Evolutionary conservation across 495 filamentous ascomycete species (phyloP).

Genomic region (Podospora tetraspora): DNA sequence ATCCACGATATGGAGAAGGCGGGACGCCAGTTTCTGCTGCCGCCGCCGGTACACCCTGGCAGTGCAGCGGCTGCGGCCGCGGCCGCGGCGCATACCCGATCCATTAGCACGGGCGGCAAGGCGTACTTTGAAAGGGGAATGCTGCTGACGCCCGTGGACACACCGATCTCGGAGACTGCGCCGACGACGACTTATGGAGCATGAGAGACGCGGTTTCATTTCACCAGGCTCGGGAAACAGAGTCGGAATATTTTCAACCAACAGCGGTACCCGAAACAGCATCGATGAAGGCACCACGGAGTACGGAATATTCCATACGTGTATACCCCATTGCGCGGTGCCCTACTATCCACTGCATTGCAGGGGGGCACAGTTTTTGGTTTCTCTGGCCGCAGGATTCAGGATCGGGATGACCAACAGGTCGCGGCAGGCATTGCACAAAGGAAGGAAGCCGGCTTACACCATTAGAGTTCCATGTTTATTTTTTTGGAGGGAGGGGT

Average conservation of each 20-base stretch:
- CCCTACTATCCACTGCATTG: background rate
- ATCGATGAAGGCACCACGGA: background rate
- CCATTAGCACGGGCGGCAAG: conserved; percentile 19
- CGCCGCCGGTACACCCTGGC: background rate
- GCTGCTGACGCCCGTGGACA: conserved; percentile 39
- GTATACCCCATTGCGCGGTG: background rate
- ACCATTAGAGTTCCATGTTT: background rate
- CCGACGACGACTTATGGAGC: background rate
- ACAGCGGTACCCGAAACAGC: background rate
- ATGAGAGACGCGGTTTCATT: conserved; percentile 1
- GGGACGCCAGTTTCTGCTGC: conserved; percentile 31
- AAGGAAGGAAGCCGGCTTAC: background rate
- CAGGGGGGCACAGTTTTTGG: background rate
- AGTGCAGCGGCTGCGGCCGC: background rate
- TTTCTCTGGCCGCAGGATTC: background rate
- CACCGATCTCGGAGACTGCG: conserved; percentile 31
- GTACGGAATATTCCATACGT: background rate
- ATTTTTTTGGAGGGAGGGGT: background rate
- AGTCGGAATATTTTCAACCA: background rate
- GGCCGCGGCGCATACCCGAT: conserved; percentile 20
- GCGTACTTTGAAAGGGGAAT: conserved; percentile 34
- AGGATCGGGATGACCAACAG: background rate
- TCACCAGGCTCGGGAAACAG: background rate
- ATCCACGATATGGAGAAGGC: conserved; percentile 51
- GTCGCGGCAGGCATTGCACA: background rate